phyloP scores from a whole-genome alignment of 441 rosid species.

The Erodium trifolium region DNA sequence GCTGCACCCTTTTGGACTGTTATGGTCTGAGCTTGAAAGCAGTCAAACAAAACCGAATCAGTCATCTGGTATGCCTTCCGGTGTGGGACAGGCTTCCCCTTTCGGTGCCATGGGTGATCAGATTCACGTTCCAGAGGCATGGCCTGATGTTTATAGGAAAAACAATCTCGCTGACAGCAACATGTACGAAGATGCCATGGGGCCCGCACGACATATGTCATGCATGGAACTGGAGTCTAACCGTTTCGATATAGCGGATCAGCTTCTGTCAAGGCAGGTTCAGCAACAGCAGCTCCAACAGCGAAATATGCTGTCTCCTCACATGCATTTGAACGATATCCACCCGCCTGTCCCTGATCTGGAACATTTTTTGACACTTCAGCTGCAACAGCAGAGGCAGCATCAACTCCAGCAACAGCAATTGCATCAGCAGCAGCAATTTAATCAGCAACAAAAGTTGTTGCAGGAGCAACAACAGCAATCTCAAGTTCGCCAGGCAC shows the following conservation, averaged over 20 bases:
- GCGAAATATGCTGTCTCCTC: slow-evolving; percentile 18
- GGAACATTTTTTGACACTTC: slow-evolving; percentile 47
- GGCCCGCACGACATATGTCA: slow-evolving; percentile 34
- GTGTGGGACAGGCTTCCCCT: slow-evolving; percentile 12
- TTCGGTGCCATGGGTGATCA: slow-evolving; percentile 30
- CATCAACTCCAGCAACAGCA: slow-evolving; percentile 15
- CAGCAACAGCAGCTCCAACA: slow-evolving; percentile 23
- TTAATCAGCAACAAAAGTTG: slow-evolving; percentile 30
- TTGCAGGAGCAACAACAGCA: slow-evolving; percentile 25
- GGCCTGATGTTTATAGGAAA: slow-evolving; percentile 46
- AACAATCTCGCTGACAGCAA: slow-evolving; percentile 27
- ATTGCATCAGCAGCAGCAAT: slow-evolving; percentile 21
- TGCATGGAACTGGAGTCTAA: slow-evolving; percentile 47
- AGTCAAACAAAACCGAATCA: slow-evolving; percentile 27
- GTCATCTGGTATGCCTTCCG: slow-evolving; percentile 23
- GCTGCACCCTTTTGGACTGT: slow-evolving; percentile 72
- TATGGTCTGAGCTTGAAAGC: slow-evolving; percentile 78
- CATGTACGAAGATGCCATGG: slow-evolving; percentile 38
- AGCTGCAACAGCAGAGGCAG: slow-evolving; percentile 21
- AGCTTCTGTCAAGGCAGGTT: slow-evolving; percentile 37
- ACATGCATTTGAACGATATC: slow-evolving; percentile 7
- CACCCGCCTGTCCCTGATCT: slow-evolving; percentile 24
- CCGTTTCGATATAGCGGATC: slow-evolving; percentile 46
- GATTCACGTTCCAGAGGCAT: slow-evolving; percentile 32
- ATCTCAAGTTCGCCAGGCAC: slow-evolving; percentile 48